Conservation (phyloP, 257 asterid species). For the Ilex asprella region DNA sequence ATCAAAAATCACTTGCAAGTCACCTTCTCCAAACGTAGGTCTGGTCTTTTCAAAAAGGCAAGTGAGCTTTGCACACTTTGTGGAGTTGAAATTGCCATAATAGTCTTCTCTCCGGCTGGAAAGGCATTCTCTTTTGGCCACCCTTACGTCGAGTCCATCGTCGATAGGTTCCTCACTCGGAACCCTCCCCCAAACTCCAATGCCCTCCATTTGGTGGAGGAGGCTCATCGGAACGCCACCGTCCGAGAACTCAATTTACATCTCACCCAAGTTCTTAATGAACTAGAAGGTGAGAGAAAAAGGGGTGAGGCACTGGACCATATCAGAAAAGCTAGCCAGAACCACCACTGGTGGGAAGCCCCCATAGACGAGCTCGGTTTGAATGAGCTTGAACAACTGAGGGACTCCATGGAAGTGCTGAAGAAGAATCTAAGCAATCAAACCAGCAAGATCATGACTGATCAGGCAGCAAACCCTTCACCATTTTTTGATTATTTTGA, state of each 20-base stretch:
- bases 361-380: slow-evolving; percentile 39
- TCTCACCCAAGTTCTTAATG: slow-evolving; percentile 40
- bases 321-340: slow-evolving; percentile 32
- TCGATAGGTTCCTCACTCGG: slow-evolving; percentile 35
- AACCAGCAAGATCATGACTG: slow-evolving; percentile 28
- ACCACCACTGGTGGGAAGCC: slow-evolving; percentile 61
- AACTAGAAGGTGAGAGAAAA: slow-evolving; percentile 49
- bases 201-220: slow-evolving; percentile 28
- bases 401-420: slow-evolving; percentile 57
- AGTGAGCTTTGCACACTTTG: slow-evolving; percentile 68
- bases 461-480: slow-evolving; percentile 10
- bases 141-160: slow-evolving; percentile 50
- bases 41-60: slow-evolving; percentile 68
- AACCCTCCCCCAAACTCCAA: slow-evolving; percentile 11
- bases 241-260: slow-evolving; percentile 51
- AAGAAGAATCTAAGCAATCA: slow-evolving; percentile 31
- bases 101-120: slow-evolving; percentile 73
- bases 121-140: slow-evolving; percentile 76
- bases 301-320: slow-evolving; percentile 48
- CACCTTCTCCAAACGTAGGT: slow-evolving; percentile 65
- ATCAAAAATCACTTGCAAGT: slow-evolving; percentile 61
- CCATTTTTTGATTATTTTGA: slow-evolving; percentile 23
- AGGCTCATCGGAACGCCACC: slow-evolving; percentile 45
- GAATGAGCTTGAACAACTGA: slow-evolving; percentile 47
- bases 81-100: slow-evolving; percentile 58